Conservation (phyloP, 1,139 yeast genomes). For the Debaryomycetaceae sp. region DNA sequence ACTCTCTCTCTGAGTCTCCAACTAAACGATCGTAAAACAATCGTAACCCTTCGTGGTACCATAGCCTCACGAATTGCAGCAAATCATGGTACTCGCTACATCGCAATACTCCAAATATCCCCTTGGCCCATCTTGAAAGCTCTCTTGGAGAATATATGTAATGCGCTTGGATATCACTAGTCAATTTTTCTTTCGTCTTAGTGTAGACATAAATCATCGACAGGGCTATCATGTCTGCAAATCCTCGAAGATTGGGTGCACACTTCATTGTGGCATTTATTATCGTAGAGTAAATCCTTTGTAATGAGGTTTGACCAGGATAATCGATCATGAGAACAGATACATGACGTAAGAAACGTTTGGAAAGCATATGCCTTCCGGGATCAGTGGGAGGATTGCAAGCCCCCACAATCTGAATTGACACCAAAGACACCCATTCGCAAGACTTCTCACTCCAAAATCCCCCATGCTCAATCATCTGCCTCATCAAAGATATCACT, state of each 20-base stretch:
- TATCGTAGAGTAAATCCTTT: slow-evolving; percentile 65
- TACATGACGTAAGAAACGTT: slow-evolving; percentile 69
- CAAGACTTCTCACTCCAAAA: slow-evolving; percentile 66
- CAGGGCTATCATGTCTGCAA: slow-evolving; percentile 47
- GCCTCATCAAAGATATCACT: slow-evolving; percentile 73
- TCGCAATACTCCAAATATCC: slow-evolving; percentile 59
- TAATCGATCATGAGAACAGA: slow-evolving; percentile 74
- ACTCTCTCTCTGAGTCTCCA: slow-evolving; percentile 40
- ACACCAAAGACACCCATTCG: slow-evolving; percentile 65
- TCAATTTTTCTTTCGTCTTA: slow-evolving; percentile 39
- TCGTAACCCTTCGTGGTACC: slow-evolving; percentile 82
- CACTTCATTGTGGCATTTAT: slow-evolving; percentile 55
- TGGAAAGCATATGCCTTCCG: slow-evolving; percentile 60
- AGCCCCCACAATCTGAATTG: slow-evolving; percentile 87
- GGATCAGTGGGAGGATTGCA: slow-evolving; percentile 87
- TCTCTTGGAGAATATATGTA: slow-evolving; percentile 90
- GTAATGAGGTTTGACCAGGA: slow-evolving; percentile 64
- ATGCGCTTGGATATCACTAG: slow-evolving; percentile 42
- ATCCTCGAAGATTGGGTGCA: slow-evolving; percentile 62
- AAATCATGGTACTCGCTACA: slow-evolving; percentile 32
- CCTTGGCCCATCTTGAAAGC: slow-evolving; percentile 82
- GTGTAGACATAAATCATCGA: slow-evolving; percentile 69
- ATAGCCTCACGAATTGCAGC: slow-evolving; percentile 53
- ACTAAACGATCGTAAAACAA: slow-evolving; percentile 73
- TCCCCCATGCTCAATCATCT: slow-evolving; percentile 69